Evolutionary conservation across 306 rosid species (phyloP), one percentile per base, ranked within the genome.

Genomic region (Arachis stenosperma): DNA sequence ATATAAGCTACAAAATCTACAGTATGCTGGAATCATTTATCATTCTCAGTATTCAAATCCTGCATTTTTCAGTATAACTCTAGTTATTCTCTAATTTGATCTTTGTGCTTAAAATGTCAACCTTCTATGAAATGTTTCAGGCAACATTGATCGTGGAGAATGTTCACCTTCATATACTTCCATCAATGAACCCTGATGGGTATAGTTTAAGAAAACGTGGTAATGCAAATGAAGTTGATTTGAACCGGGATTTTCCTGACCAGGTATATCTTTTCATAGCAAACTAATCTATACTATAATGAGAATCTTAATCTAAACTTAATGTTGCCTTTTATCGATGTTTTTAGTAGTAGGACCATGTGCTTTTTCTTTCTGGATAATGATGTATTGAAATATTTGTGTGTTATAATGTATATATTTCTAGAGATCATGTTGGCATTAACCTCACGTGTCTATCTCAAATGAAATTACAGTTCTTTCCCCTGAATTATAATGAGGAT

Each of bases 111-210:
- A 59, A 65, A 39, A 40, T 78, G 65, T 41, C 71, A 42, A 67
- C 68, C 8, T 62, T 59, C 65, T 39, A 27, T 73, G 71, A 73
- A 77, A 62, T 75, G 52, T 78, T 73, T 71, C 88, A 91, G 98
- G 98, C 90, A 15, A 80, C 85, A 52, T 63, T 87, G 74, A 84
- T 91, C 67, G 97, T 94, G 75, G 86, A 94, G 76, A 87, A 83
- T 78, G 84, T 85, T 75, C 98, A 91, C 90, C 98, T 94, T 83
- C 98, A 94, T 84, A 68, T 94, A 67, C 95, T 94, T 83, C 98
- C 98, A 55, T 84, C 98, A 14, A 84, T 94, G 91, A 94, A 94
- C 83, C 98, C 98, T 51, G 98, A 94, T 81, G 98, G 98, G 46
- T 94, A 81, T 87, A 78, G 82, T 77, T 81, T 91, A 70, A 77